Evolutionary conservation across 768 basidiomycete genomes (phyloP).

Genomic region (Rhodotorula kratochvilovae): DNA sequence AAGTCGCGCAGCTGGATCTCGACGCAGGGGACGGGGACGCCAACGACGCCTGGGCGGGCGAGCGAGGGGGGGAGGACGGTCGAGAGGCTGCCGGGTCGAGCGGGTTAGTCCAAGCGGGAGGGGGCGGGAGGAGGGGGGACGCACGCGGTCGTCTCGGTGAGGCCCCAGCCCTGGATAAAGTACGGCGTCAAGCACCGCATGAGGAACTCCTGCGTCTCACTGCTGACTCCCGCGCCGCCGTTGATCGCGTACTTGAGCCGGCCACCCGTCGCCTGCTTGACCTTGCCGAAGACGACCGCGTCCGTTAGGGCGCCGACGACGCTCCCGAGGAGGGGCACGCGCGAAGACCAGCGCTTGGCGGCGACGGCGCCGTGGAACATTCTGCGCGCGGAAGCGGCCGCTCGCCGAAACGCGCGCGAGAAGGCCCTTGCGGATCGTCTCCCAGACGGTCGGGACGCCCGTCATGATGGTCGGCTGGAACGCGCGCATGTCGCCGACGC

Average conservation of each 20-base stretch:
- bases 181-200: slow-evolving; percentile 65
- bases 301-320: slow-evolving; percentile 57
- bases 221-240: slow-evolving; percentile 71
- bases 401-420: slow-evolving; percentile 68
- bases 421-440: slow-evolving; percentile 88
- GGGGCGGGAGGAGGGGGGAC: neutral
- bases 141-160: slow-evolving; percentile 77
- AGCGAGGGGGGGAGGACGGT: slow-evolving; percentile 76
- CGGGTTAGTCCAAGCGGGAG: neutral
- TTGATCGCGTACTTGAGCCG: slow-evolving; percentile 67
- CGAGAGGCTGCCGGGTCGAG: slow-evolving; percentile 56
- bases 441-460: slow-evolving; percentile 95
- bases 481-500: slow-evolving; percentile 76
- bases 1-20: slow-evolving; percentile 84
- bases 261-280: slow-evolving; percentile 84
- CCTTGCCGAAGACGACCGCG: slow-evolving; percentile 65
- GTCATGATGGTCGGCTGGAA: slow-evolving; percentile 85
- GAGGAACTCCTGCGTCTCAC: slow-evolving; percentile 87
- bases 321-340: slow-evolving; percentile 61
- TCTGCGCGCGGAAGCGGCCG: slow-evolving; percentile 61
- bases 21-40: slow-evolving; percentile 77
- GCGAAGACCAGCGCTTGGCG: slow-evolving; percentile 60
- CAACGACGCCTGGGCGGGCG: slow-evolving; percentile 68
- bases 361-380: slow-evolving; percentile 75
- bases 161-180: slow-evolving; percentile 76